Evolutionary conservation across 495 filamentous ascomycete species (phyloP).

Genomic region (Lentithecium fluviatile): DNA sequence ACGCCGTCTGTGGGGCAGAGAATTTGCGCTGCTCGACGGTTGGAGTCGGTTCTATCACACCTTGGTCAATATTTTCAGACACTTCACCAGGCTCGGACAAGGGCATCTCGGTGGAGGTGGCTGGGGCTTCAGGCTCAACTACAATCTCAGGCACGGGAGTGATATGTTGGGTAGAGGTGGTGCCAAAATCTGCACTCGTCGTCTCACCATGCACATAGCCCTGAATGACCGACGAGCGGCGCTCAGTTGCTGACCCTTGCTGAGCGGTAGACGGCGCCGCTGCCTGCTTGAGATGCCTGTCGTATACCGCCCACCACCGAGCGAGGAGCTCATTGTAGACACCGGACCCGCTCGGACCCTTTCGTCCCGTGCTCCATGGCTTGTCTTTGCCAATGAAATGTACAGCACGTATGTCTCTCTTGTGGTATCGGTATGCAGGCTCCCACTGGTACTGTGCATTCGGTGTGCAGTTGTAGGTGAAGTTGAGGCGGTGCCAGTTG

Average conservation of each 20-base stretch:
- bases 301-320: constrained; percentile 90
- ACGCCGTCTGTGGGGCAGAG: constrained; percentile 56
- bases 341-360: constrained; percentile 53
- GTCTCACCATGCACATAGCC: constrained; percentile 45
- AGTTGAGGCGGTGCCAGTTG: constrained; percentile 84
- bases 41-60: constrained; percentile 43
- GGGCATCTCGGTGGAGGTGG: constrained; percentile 40
- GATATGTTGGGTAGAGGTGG: constrained; percentile 28
- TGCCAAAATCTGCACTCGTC: constrained; percentile 35
- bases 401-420: constrained; percentile 78
- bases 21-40: constrained; percentile 49
- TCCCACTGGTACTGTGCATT: constrained; percentile 93
- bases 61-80: constrained; percentile 44
- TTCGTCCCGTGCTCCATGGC: constrained; percentile 76
- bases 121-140: constrained; percentile 24
- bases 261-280: constrained; percentile 1
- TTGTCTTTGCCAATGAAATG: constrained; percentile 93
- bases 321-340: constrained; percentile 78
- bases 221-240: constrained; percentile 39
- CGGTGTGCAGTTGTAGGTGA: constrained; percentile 94
- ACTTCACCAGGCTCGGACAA: constrained; percentile 42
- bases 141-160: constrained; percentile 11
- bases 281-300: constrained; percentile 65
- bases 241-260: constrained; percentile 6
- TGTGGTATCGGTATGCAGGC: constrained; percentile 90